phyloP scores from a whole-genome alignment of 495 filamentous ascomycete genomes.

The Neurospora sp. region DNA sequence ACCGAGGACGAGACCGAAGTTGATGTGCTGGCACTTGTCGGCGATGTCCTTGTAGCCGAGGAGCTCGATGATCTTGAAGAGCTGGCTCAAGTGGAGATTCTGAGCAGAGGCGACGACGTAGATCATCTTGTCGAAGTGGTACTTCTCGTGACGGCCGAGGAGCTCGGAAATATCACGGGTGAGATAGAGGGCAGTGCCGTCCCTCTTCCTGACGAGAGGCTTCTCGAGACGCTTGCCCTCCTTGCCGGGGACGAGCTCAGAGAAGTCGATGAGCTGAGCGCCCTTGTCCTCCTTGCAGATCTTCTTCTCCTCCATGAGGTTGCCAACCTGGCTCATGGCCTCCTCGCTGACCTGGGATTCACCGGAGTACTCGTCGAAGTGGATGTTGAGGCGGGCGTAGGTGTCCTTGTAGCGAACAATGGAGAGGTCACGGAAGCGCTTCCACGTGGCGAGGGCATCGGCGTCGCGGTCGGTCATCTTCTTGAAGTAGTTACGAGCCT shows the following conservation, averaged over 20 bases:
- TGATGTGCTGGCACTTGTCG: slow-evolving; percentile 48
- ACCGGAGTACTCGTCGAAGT: slow-evolving; percentile 87
- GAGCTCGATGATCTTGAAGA: slow-evolving; percentile 55
- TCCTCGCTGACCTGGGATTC: slow-evolving; percentile 85
- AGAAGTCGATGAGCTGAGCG: slow-evolving; percentile 80
- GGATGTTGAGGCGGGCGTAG: slow-evolving; percentile 55
- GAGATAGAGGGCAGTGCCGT: slow-evolving; percentile 54
- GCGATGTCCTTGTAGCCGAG: slow-evolving; percentile 50
- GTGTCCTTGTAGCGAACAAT: slow-evolving; percentile 67
- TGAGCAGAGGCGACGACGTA: slow-evolving; percentile 54
- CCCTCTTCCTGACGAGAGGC: slow-evolving; percentile 47
- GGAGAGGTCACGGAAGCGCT: slow-evolving; percentile 78
- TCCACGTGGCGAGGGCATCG: slow-evolving; percentile 71
- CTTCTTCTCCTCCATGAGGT: slow-evolving; percentile 56
- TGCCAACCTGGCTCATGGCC: slow-evolving; percentile 61
- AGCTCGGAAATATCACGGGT: slow-evolving; percentile 58
- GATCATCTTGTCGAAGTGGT: slow-evolving; percentile 60
- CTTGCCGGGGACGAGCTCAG: slow-evolving; percentile 55
- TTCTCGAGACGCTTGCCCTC: slow-evolving; percentile 46
- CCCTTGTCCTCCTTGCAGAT: slow-evolving; percentile 78
- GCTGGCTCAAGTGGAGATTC: slow-evolving; percentile 50
- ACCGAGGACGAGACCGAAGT: slow-evolving; percentile 51
- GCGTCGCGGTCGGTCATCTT: slow-evolving; percentile 76
- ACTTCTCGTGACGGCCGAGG: slow-evolving; percentile 47
- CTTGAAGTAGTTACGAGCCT: slow-evolving; percentile 73